Evolutionary conservation across 345 rosid genomes (phyloP), one percentile per base, ranked within the genome.

Genomic region (Durio zibethinus): DNA sequence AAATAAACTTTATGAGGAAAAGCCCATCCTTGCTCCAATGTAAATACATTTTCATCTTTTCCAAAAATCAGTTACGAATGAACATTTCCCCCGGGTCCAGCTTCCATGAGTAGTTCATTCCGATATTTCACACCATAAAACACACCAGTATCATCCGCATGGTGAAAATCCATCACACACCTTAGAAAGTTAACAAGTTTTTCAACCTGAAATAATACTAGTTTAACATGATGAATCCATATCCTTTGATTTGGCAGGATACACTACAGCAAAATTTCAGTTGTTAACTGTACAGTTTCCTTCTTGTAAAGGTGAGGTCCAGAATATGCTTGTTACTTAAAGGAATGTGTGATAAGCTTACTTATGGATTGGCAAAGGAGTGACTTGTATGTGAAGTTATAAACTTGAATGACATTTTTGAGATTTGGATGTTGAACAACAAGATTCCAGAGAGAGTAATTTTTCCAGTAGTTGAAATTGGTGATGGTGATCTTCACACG

Each of bases 11-110:
- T 88, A 72, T 86, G 77, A 20, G 97, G 97, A 74, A 91, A 89
- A 40, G 89, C 91, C 97, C 97, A 92, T 57, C 97, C 94, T 74
- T 87, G 88, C 40, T 88, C 91, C 38, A 90, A 81, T 52, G 93
- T 89, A 82, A 89, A 90, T 36, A 84, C 81, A 40, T 83, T 74
- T 48, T 72, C 53, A 53, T 90, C 97, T 82, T 93, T 93, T 42
- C 76, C 86, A 79, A 91, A 85, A 18, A 93, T 86, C 38, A 93
- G 47, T 84, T 90, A 93, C 0, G 94, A 84, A 72, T 90, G 95
- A 63, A 86, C 90, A 80, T 88, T 85, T 42, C 92, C 96, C 14
- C 54, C 25, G 8, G 85, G 86, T 5, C 91, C 91, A 53, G 93
- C 91, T 83, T 87, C 86, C 84, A 84, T 87, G 35, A 93, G 89